phyloP scores from a whole-genome alignment of 2,329 filamentous ascomycete species.

The Aspergillus tubingensis region DNA sequence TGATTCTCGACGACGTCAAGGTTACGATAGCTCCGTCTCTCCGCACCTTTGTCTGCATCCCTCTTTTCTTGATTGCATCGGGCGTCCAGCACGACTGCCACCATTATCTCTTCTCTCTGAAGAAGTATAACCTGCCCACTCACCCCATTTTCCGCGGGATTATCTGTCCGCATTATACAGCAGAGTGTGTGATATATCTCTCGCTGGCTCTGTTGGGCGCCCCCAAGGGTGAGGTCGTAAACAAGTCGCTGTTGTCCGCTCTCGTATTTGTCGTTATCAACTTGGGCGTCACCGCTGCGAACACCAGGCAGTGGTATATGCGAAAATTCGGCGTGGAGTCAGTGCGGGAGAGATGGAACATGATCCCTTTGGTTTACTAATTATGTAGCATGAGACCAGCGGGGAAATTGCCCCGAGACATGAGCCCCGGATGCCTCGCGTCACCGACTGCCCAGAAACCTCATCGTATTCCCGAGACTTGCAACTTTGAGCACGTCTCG shows the following conservation, averaged over 20 bases:
- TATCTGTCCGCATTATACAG: slow-evolving; percentile 87
- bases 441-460: slow-evolving; percentile 46
- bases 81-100: slow-evolving; percentile 75
- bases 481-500: slow-evolving; percentile 84
- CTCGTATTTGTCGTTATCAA: slow-evolving; percentile 75
- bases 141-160: slow-evolving; percentile 71
- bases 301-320: slow-evolving; percentile 77
- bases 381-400: slow-evolving; percentile 5
- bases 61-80: slow-evolving; percentile 70
- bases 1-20: slow-evolving; percentile 38
- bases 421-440: not conserved
- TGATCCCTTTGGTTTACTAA: slow-evolving; percentile 63
- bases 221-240: slow-evolving; percentile 65
- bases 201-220: slow-evolving; percentile 74
- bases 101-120: slow-evolving; percentile 66
- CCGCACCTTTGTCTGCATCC: slow-evolving; percentile 59
- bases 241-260: slow-evolving; percentile 71
- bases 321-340: slow-evolving; percentile 70
- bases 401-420: not conserved
- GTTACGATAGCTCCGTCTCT: slow-evolving; percentile 45
- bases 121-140: slow-evolving; percentile 80
- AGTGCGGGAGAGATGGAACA: slow-evolving; percentile 67
- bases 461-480: slow-evolving; percentile 69
- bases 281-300: slow-evolving; percentile 76
- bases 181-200: slow-evolving; percentile 81